Evolutionary conservation across 2,329 filamentous ascomycete species (phyloP).

Genomic region (Coleophoma eucalyptorum): DNA sequence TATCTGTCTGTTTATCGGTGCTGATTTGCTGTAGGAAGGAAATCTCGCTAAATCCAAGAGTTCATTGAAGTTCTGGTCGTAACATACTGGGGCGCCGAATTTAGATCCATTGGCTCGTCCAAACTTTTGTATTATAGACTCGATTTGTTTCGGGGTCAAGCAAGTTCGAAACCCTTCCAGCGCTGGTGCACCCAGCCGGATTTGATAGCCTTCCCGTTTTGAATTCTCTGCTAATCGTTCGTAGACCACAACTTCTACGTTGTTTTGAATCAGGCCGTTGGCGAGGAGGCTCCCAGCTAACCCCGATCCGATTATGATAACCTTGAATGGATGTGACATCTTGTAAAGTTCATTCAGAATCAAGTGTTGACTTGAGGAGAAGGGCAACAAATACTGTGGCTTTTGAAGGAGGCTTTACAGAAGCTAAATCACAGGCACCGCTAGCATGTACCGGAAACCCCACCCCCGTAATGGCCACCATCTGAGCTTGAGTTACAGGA

Average conservation of each 20-base stretch:
- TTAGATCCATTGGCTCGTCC: not conserved
- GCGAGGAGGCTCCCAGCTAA: constrained; percentile 15
- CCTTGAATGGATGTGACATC: constrained; percentile 6
- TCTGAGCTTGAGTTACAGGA: not conserved
- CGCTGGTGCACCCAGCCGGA: constrained; percentile 13
- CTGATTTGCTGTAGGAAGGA: constrained; percentile 14
- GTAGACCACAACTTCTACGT: constrained; percentile 11
- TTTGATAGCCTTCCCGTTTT: constrained; percentile 15
- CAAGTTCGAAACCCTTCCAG: constrained; percentile 16
- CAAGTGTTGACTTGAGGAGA: not conserved
- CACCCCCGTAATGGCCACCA: not conserved
- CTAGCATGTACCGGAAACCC: not conserved
- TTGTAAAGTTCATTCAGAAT: not conserved
- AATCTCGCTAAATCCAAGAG: constrained; percentile 10
- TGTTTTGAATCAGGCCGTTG: constrained; percentile 14
- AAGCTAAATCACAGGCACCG: not conserved
- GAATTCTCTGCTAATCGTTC: constrained; percentile 8
- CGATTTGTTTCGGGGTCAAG: constrained; percentile 4
- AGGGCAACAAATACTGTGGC: not conserved
- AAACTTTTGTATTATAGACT: not conserved
- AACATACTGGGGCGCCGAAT: not conserved
- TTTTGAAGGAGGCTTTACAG: not conserved
- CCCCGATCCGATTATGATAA: constrained; percentile 18
- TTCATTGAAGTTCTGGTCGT: not conserved
- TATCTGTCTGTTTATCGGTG: constrained; percentile 13